Base-by-base conservation (phyloP, 139 green algal species). In the Medakamo hakoo region DNA sequence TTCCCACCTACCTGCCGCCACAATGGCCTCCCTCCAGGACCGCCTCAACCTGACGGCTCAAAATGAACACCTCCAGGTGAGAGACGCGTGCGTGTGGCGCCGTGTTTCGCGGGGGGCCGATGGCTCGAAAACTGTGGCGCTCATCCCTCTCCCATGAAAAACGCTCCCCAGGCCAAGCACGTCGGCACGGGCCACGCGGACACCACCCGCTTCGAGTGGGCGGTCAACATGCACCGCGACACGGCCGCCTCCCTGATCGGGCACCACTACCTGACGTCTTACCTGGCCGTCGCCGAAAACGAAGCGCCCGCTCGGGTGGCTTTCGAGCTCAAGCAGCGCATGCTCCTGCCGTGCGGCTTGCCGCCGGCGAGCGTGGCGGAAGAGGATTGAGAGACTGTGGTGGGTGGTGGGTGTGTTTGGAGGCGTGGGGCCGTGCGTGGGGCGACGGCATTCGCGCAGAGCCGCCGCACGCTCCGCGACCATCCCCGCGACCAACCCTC, bases 11-110 rank as follows among this genome's bases (percentile, higher is more conserved):
- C 57, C 24, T 16, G 4, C 62, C 59, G 64, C 1, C 29, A 93
- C 91, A 85, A 80, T 84, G 4, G 52, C 58, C 5, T 89, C 82
- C 0, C 71, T 90, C 0, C 70, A 78, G 0, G 91, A 98, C 64
- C 78, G 91, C n/a, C 88, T 97, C 67, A 95, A 93, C 65, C 95
- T 98, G 77, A 98, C 95, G 71, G 86, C 75, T n/a, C 92, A 98
- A 76, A 82, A 96, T n/a, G 93, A 98, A 77, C 89, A 96, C 66
- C 63, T 97, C 62, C 89, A 95, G 64, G 62, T 66, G 49, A 24
- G 27, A 5, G 26, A 21, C 24, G 23, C 20, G 40, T 9, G 40
- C 40, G 40, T 52, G 40, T 49, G 21, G 18, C 20, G 31, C 19
- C 22, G n/a, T 27, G 24, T 63, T 31, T 18, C n/a, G n/a, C n/a